Percentiles rank a stretch among this genome's conserved stretches.
Evolutionary conservation across 2,329 filamentous ascomycete species (phyloP).

Genomic region (Cercospora sp.): DNA sequence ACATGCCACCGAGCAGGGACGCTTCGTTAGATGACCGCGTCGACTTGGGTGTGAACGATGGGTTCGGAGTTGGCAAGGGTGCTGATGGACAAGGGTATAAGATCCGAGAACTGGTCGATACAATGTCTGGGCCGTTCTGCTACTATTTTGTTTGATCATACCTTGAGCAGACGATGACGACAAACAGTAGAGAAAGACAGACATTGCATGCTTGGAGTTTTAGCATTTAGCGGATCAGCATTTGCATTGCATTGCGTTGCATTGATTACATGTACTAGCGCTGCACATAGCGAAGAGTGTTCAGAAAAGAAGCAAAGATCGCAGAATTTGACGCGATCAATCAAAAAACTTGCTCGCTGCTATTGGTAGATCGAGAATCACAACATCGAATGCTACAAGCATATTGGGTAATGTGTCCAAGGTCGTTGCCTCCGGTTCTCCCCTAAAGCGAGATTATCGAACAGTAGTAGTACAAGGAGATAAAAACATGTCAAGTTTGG

Average conservation of each 20-base stretch:
- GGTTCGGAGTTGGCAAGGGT: slow-evolving; percentile 9
- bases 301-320: not conserved
- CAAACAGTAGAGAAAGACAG: not conserved
- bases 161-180: not conserved
- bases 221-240: not conserved
- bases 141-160: slow-evolving; percentile 22
- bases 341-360: not conserved
- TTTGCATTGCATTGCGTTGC: not conserved
- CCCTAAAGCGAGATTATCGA: not conserved
- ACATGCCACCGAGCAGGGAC: slow-evolving; percentile 20
- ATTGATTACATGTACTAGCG: not conserved
- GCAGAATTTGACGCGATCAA: not conserved
- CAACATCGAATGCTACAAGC: not conserved
- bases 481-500: not conserved
- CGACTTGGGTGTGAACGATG: slow-evolving; percentile 23
- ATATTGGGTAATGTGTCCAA: too few relatives aligned
- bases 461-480: not conserved
- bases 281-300: not conserved
- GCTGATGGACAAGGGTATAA: slow-evolving; percentile 14
- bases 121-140: slow-evolving; percentile 24
- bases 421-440: too few relatives aligned
- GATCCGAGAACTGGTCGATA: slow-evolving; percentile 25
- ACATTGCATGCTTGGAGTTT: not conserved
- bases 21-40: slow-evolving; percentile 25
- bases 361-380: not conserved